Percentiles rank a stretch among this genome's conserved stretches.
Conservation (phyloP, 169 alveolate species). For the Besnoitia besnoiti region DNA sequence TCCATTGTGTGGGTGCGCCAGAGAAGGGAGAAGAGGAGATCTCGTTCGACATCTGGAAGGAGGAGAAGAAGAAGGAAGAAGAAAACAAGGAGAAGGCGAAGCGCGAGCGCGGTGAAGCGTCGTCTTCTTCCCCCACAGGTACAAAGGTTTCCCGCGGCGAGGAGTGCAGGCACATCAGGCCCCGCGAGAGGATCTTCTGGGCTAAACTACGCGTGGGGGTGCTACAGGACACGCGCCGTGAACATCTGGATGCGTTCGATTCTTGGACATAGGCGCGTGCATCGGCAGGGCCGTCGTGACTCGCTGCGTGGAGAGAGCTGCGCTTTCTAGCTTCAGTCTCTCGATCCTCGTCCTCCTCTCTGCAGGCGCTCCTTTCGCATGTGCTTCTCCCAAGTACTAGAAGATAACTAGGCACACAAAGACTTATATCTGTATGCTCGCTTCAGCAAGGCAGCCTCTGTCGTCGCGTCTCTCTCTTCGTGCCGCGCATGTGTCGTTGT, state of each 20-base stretch:
- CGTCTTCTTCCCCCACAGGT: constrained; percentile 17
- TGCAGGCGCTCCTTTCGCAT: background rate
- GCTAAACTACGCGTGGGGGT: no score
- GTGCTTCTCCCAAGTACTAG: no score
- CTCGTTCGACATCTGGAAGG: constrained; percentile 64
- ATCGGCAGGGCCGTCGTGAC: no score
- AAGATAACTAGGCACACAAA: no score
- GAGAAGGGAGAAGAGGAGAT: constrained; percentile 68
- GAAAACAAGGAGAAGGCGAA: constrained; percentile 25
- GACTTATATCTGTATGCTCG: background rate
- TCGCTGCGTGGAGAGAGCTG: no score
- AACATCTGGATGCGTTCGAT: no score
- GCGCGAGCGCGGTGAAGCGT: background rate
- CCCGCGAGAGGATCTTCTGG: no score
- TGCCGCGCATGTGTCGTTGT: background rate
- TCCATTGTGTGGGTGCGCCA: constrained; percentile 3
- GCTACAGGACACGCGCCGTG: no score
- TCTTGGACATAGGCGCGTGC: no score
- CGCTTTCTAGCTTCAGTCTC: no score
- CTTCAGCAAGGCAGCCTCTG: background rate
- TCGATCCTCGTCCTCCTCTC: background rate
- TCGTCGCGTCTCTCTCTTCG: background rate
- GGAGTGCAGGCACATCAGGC: no score
- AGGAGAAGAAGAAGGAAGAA: constrained; percentile 63
- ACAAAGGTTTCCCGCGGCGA: no score